A percentile compares a stretch with the other conserved stretches of the same genome.
phyloP scores from a whole-genome alignment of 129 eudicot species.

The Smallanthus sonchifolius region DNA sequence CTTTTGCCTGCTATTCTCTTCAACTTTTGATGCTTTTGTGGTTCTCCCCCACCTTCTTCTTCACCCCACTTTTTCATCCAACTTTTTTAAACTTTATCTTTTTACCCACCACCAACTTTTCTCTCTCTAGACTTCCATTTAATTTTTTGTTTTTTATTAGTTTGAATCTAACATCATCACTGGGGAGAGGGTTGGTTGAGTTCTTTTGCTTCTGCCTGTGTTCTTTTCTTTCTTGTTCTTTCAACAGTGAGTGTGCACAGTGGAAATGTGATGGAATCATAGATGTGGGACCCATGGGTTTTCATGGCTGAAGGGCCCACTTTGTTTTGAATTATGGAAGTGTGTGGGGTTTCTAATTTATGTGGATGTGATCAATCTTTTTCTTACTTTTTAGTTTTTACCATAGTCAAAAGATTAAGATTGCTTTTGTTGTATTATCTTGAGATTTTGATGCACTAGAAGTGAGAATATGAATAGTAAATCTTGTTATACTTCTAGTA shows the following conservation, averaged over 20 bases:
- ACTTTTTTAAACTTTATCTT: slow-evolving; percentile 18
- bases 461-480: background rate
- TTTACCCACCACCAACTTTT: slow-evolving; percentile 35
- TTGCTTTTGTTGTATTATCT: slow-evolving; percentile 16
- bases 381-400: slow-evolving; percentile 21
- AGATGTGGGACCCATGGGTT: slow-evolving; percentile 12
- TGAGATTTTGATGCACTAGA: background rate
- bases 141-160: slow-evolving; percentile 3
- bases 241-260: slow-evolving; percentile 14
- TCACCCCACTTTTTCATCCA: slow-evolving; percentile 41
- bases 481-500: background rate
- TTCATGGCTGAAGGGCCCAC: background rate
- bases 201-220: too few relatives aligned
- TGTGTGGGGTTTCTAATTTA: slow-evolving; percentile 16
- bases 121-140: slow-evolving; percentile 27
- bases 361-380: background rate
- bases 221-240: background rate
- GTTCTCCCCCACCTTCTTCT: slow-evolving; percentile 50
- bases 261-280: slow-evolving; percentile 25
- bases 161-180: slow-evolving; percentile 2
- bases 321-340: slow-evolving; percentile 14
- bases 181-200: too few relatives aligned
- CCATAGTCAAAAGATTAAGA: background rate
- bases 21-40: slow-evolving; percentile 56
- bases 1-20: slow-evolving; percentile 44